Conservation (phyloP, 2,329 filamentous ascomycete species). For the Ophiocordyceps sinensis region DNA sequence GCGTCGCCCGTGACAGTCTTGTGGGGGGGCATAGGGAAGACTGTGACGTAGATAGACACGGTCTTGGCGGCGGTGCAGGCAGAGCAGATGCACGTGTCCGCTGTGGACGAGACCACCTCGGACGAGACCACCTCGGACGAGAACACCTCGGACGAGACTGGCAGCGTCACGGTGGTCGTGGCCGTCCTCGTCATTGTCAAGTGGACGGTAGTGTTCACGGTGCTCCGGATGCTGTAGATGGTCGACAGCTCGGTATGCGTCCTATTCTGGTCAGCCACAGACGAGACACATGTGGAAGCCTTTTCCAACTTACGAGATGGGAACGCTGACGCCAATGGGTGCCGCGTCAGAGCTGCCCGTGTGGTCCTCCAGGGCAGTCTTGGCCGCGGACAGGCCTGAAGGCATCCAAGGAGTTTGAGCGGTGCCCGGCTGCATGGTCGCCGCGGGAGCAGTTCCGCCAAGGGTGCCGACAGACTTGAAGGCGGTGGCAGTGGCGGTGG, state of each 20-base stretch:
- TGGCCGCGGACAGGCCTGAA: background rate
- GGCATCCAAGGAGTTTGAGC: background rate
- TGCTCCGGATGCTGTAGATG: constrained; percentile 15
- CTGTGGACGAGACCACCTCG: background rate
- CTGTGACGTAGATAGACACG: constrained; percentile 8
- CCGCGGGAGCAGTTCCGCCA: background rate
- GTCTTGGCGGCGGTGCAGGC: constrained; percentile 10
- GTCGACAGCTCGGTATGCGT: constrained; percentile 19
- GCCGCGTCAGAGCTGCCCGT: background rate
- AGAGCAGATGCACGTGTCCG: constrained; percentile 4
- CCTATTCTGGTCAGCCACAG: constrained; percentile 8
- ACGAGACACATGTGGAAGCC: background rate
- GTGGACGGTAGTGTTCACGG: constrained; percentile 3
- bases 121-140: no score
- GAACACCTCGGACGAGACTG: no score
- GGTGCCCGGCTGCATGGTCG: background rate
- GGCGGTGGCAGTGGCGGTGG: constrained; percentile 2
- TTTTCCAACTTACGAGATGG: constrained; percentile 18
- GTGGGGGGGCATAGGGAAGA: constrained; percentile 8
- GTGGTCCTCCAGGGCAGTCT: background rate
- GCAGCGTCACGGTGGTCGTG: constrained; percentile 6
- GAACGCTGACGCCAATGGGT: constrained; percentile 11
- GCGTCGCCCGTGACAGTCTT: constrained; percentile 12
- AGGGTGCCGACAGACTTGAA: background rate
- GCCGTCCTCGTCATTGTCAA: constrained; percentile 8